Percentiles rank a stretch among this genome's conserved stretches.
These are phyloP conservation scores for Sclerotinia minor DNA, from an alignment of 2,329 filamentous ascomycete genomes.

Conservation along the genomic window DNA sequence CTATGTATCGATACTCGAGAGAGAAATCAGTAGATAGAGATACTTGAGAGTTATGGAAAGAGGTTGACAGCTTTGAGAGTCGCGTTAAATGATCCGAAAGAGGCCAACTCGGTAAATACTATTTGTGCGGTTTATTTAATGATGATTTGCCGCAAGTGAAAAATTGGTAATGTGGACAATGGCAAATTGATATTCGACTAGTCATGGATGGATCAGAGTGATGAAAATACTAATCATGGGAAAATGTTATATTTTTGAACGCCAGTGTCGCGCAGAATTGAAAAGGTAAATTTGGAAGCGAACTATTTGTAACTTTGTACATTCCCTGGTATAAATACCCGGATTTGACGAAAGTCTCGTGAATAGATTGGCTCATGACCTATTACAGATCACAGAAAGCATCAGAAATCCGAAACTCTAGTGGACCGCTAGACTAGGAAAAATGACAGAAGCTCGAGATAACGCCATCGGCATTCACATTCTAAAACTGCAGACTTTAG, in stretches of 20 bases:
- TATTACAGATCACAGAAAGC: not conserved
- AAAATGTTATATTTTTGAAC: conserved; percentile 7
- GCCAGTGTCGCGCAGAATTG: not conserved
- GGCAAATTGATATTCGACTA: not conserved
- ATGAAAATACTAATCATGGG: not conserved
- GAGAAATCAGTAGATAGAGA: not conserved
- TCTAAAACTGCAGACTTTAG: not conserved
- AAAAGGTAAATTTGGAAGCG: not conserved
- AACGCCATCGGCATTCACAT: not conserved
- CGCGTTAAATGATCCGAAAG: conserved; percentile 9
- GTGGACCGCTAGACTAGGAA: not conserved
- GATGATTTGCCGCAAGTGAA: conserved; percentile 15
- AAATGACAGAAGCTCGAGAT: conserved; percentile 14
- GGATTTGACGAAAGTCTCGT: fast-evolving
- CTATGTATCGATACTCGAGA: conserved; percentile 2
- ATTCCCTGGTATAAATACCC: not conserved
- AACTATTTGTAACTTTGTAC: not conserved
- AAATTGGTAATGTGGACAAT: too few relatives aligned
- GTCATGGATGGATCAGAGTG: conserved; percentile 7
- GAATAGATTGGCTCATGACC: not conserved
- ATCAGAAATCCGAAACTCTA: not conserved
- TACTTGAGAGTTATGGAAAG: not conserved
- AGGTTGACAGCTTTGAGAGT: not conserved
- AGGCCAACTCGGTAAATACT: conserved; percentile 10
- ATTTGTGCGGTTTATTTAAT: conserved; percentile 22